Evolutionary conservation across 345 rosid genomes (phyloP).

Genomic region (Bruguiera parviflora): DNA sequence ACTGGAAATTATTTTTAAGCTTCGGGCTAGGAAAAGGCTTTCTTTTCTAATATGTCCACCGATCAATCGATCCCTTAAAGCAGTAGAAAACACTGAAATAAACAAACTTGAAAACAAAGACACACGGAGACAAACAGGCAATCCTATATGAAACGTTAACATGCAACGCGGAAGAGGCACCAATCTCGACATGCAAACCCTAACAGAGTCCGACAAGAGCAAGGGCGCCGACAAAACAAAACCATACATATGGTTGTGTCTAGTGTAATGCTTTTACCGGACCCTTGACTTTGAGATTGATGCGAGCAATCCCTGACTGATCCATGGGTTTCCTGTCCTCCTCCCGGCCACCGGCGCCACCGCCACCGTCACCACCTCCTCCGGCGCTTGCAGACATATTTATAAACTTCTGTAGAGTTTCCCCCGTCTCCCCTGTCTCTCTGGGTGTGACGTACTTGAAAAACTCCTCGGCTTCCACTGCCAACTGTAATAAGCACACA

Average conservation of each 20-base stretch:
- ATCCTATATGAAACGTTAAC: too few relatives aligned
- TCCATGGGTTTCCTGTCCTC: constrained; percentile 68
- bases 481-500: neutral
- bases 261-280: constrained; percentile 36
- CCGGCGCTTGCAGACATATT: constrained; percentile 49
- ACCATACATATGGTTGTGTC: neutral
- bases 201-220: neutral
- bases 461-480: neutral
- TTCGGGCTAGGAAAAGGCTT: too few relatives aligned
- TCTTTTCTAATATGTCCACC: too few relatives aligned
- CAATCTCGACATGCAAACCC: neutral
- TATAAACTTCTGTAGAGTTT: neutral
- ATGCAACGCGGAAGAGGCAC: neutral
- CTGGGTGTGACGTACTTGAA: neutral
- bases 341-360: constrained; percentile 35
- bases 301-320: constrained; percentile 39
- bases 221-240: neutral
- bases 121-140: too few relatives aligned
- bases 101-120: too few relatives aligned
- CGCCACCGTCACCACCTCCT: constrained; percentile 20
- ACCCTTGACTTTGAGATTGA: constrained; percentile 76
- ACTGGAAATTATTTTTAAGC: too few relatives aligned
- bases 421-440: neutral
- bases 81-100: too few relatives aligned
- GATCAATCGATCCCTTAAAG: too few relatives aligned